Evolutionary conservation across 768 basidiomycete genomes (phyloP).

Genomic region (Neoboletus subvelutipes): DNA sequence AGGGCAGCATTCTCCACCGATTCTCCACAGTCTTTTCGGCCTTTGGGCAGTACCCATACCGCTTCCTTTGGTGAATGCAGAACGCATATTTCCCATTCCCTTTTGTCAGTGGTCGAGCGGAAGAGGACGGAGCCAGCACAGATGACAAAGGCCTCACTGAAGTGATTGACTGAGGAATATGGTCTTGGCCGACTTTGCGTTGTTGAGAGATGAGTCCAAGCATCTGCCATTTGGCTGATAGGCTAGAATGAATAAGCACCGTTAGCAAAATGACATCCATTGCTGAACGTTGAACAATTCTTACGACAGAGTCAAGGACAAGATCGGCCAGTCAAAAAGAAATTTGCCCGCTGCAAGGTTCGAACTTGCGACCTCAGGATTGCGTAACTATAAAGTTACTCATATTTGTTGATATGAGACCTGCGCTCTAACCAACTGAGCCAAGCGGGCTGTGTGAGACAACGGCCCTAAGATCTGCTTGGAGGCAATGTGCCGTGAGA

Average conservation of each 20-base stretch:
- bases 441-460: conserved; percentile 38
- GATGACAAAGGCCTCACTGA: conserved; percentile 19
- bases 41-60: conserved; percentile 53
- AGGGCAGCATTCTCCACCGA: conserved; percentile 49
- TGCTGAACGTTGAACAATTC: background rate
- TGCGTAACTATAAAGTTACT: conserved; percentile 30
- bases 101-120: background rate
- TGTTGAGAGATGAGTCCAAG: background rate
- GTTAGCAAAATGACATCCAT: background rate
- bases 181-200: background rate
- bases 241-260: background rate
- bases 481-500: conserved; percentile 19
- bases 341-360: conserved; percentile 54
- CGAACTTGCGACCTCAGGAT: conserved; percentile 68
- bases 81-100: conserved; percentile 17
- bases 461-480: rapidly evolving
- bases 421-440: conserved; percentile 60
- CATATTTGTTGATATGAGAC: conserved; percentile 47
- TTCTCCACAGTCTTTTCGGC: conserved; percentile 59
- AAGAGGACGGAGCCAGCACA: conserved; percentile 20
- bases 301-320: background rate
- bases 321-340: conserved; percentile 7
- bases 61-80: conserved; percentile 10
- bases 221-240: background rate
- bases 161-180: conserved; percentile 8